Conservation (phyloP, 75 land plant genomes). For the Adiantum capillusveneris region DNA sequence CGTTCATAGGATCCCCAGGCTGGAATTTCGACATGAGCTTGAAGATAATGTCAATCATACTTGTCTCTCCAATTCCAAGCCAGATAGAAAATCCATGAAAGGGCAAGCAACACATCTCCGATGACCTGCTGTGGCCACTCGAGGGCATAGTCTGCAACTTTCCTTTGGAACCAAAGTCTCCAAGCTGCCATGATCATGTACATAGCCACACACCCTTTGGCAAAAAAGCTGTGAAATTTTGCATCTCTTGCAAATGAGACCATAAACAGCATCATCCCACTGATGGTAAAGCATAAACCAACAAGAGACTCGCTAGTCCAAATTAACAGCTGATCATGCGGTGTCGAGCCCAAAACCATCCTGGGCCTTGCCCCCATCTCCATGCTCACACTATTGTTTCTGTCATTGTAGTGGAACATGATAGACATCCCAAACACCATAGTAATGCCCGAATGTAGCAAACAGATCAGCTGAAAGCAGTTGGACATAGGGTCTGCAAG, state of each 20-base stretch:
- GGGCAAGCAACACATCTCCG: slow-evolving; percentile 35
- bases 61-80: slow-evolving; percentile 66
- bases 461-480: slow-evolving; percentile 32
- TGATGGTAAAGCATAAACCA: slow-evolving; percentile 7
- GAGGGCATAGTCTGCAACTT: slow-evolving; percentile 30
- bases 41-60: slow-evolving; percentile 61
- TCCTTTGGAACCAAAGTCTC: slow-evolving; percentile 45
- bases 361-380: slow-evolving; percentile 22
- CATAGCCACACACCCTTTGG: slow-evolving; percentile 47
- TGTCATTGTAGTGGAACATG: slow-evolving; percentile 42
- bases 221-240: slow-evolving; percentile 59
- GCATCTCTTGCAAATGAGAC: slow-evolving; percentile 49
- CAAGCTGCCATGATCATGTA: slow-evolving; percentile 43
- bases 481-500: too few species aligned
- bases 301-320: slow-evolving; percentile 43
- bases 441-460: slow-evolving; percentile 38
- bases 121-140: slow-evolving; percentile 45
- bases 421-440: slow-evolving; percentile 35
- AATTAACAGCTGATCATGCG: slow-evolving; percentile 49
- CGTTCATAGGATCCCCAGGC: too few species aligned
- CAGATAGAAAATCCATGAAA: slow-evolving; percentile 54
- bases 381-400: slow-evolving; percentile 35
- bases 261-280: slow-evolving; percentile 49
- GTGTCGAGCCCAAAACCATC: slow-evolving; percentile 50
- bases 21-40: too few species aligned